Base-by-base conservation (phyloP, 2,329 filamentous ascomycete species). In the Cladosporium sp. region DNA sequence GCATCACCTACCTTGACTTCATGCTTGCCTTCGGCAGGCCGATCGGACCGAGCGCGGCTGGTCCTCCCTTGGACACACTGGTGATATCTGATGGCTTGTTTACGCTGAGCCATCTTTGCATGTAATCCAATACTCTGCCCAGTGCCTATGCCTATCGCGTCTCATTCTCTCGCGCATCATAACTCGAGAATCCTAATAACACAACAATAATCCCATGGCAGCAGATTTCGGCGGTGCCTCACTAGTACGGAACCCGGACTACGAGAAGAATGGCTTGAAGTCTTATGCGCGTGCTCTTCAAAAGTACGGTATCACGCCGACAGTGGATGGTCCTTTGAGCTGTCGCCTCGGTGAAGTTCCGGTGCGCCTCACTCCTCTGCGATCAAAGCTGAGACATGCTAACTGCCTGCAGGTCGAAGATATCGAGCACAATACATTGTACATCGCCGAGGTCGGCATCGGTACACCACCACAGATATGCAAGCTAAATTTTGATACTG, bases 361-460 rank as follows among this genome's bases (percentile, higher is more conserved):
- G 17, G 53, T 56, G 48, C 1, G 53, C 24, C 25, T 7, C 13
- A 2, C 10, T 3, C 12, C 8, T 17, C 4, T 12, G 20, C 6
- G 17, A 8, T 10, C 15, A n/a, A n/a, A n/a, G 22, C 8, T 19
- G 10, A 12, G 4, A 8, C 32, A 2, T 34, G 15, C 24, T 39
- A 3, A 28, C 3, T 7, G 7, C 5, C 7, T 17, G 7, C 39
- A 65, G 60, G 63, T 61, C 5, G 79, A 87, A 22, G 87, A 90
- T 67, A 77, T 83, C 55, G 83, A 89, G 71, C 87, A 88, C 64
- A 86, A 90, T 61, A 75, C 81, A 5, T 72, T 82, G 72, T 89
- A 89, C 67, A 78, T 89, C 20, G 85, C 81, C 48, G 77, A 82
- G 28, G 82, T 90, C 24, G 68, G 74, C 13, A 85, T 90, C 60